Evolutionary conservation across 2,329 filamentous ascomycete species (phyloP).

Genomic region (Hysterium pulicare): DNA sequence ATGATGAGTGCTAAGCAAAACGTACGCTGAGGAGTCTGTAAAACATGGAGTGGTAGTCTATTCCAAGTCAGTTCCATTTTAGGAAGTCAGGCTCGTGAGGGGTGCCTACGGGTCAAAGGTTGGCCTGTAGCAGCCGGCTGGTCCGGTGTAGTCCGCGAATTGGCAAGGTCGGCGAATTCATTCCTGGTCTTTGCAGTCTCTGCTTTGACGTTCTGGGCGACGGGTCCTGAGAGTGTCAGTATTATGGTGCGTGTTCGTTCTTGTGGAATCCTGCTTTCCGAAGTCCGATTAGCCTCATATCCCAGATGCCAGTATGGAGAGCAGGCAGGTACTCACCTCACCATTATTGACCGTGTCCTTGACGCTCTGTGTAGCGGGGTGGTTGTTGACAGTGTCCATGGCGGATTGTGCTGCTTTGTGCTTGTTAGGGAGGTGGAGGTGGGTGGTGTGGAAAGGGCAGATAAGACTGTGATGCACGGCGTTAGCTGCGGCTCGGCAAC

Average conservation of each 20-base stretch:
- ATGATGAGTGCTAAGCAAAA: slow-evolving; percentile 9
- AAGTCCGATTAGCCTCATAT: slow-evolving; percentile 23
- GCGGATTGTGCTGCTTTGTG: slow-evolving; percentile 47
- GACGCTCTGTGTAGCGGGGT: slow-evolving; percentile 48
- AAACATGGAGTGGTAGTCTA: slow-evolving; percentile 64
- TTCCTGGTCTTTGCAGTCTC: slow-evolving; percentile 55
- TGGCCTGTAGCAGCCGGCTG: slow-evolving; percentile 58
- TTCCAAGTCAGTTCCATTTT: slow-evolving; percentile 12
- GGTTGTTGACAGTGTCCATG: slow-evolving; percentile 48
- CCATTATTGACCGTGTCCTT: slow-evolving; percentile 43
- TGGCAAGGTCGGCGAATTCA: slow-evolving; percentile 58
- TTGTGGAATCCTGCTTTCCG: slow-evolving; percentile 25
- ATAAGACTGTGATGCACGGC: slow-evolving; percentile 35
- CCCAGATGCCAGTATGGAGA: slow-evolving; percentile 2
- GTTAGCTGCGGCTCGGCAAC: slow-evolving; percentile 36
- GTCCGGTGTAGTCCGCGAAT: slow-evolving; percentile 51
- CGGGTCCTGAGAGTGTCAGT: slow-evolving; percentile 45
- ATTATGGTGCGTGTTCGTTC: slow-evolving; percentile 12
- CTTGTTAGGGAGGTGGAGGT: slow-evolving; percentile 24
- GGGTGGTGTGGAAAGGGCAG: slow-evolving; percentile 32
- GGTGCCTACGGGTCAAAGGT: slow-evolving; percentile 56
- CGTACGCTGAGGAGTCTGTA: slow-evolving; percentile 62
- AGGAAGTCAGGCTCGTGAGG: not conserved
- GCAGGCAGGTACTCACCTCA: slow-evolving; percentile 34
- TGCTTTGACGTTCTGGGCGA: slow-evolving; percentile 55